Percentiles rank a stretch among this genome's conserved stretches.
phyloP scores from a whole-genome alignment of 495 filamentous ascomycete genomes.

The Aspergillus asperescens region DNA sequence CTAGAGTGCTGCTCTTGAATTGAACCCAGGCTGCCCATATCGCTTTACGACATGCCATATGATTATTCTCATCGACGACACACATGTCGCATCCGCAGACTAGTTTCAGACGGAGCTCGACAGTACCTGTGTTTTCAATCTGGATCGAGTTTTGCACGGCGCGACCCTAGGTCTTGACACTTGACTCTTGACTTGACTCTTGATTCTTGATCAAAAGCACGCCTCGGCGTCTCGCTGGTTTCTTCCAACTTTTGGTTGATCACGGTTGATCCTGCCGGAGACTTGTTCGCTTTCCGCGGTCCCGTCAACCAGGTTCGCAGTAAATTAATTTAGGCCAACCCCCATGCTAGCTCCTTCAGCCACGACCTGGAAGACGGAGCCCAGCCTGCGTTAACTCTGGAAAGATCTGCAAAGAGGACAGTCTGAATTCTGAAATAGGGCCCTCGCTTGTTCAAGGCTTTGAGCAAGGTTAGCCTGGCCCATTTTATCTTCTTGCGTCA shows the following conservation, averaged over 20 bases:
- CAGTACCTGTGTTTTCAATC: background rate
- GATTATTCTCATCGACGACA: background rate
- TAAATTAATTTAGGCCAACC: constrained; percentile 2
- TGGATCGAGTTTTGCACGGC: background rate
- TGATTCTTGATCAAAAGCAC: too few species aligned
- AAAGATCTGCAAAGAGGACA: background rate
- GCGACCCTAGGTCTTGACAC: background rate
- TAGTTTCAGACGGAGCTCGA: constrained; percentile 1
- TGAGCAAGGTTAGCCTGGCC: background rate
- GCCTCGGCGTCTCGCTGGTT: background rate
- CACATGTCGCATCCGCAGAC: background rate
- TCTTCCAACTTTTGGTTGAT: constrained; percentile 9
- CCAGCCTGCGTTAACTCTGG: background rate
- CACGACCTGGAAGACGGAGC: constrained; percentile 1
- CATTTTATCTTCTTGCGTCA: background rate
- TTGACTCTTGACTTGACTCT: too few species aligned
- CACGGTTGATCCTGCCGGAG: constrained; percentile 20
- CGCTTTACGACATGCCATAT: background rate
- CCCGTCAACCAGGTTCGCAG: constrained; percentile 23
- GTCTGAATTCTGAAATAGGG: background rate
- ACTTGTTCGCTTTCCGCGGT: constrained; percentile 18
- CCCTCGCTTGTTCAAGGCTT: background rate
- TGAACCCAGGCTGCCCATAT: constrained; percentile 1
- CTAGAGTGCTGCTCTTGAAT: constrained; percentile 2
- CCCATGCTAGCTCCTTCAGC: constrained; percentile 8